Base-by-base conservation (phyloP, 2,329 filamentous ascomycete species). In the Colletotrichum phormii region DNA sequence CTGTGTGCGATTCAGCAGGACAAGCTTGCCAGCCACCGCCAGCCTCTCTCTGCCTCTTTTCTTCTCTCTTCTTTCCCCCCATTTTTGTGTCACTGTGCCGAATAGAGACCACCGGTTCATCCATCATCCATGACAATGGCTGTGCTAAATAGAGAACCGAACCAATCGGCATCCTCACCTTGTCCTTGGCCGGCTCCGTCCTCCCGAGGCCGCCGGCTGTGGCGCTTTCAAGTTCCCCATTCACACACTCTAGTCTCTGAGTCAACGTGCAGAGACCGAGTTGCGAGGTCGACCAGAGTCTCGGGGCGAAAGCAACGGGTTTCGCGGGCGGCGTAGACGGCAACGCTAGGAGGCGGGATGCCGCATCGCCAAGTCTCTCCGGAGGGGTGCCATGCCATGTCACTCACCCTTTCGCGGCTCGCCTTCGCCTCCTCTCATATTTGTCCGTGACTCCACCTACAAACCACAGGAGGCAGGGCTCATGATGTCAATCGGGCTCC, bases 401-500 rank as follows among this genome's bases (percentile, higher is more conserved):
- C 37, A 42, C 37, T 18, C 37, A 13, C 54, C 24, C 61, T 26
- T 18, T 15, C 63, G 59, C 37, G n/a, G 18, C 12, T 24, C 33
- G 15, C 31, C 22, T 49, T 55, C 22, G 31, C 58, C 29, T 9
- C 49, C 64, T 72, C 70, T 69, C 70, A 66, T 70, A 64, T 70
- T 64, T 70, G 59, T 37, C 55, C 55, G 46, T 26, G 42, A 59
- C 65, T 46, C 70, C 65, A 72, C 51, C 51, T 42, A 4, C 18
- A 33, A 9, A 24, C 69, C 11, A 31, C 26, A 12, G 18, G 18
- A 67, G 29, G 49, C 57, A 61, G 46, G 54, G 46, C n/a, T 51
- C 42, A 64, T 70, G 54, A 72, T 70, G 70, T 72, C 66, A 70
- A 72, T 35, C 59, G 3, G 37, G 69, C 53, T 29, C 42, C 53